Percentiles rank a stretch among this genome's conserved stretches.
phyloP scores from a whole-genome alignment of 1,284 basidiomycete genomes.

The Ganoderma sinense region DNA sequence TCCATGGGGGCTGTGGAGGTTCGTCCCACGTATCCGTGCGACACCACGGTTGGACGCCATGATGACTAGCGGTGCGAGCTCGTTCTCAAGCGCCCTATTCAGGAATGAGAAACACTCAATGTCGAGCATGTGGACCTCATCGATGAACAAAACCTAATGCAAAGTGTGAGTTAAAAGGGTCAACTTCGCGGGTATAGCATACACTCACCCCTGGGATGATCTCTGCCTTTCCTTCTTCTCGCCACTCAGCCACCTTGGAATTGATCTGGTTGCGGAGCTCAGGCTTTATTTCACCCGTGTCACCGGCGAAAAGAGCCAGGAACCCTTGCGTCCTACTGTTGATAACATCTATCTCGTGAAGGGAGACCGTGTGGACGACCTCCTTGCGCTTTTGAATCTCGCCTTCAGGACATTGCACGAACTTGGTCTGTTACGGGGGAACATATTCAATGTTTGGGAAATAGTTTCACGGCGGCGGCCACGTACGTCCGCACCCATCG shows the following conservation, averaged over 20 bases:
- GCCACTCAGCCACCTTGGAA: slow-evolving; percentile 96
- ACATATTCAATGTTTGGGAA: not conserved
- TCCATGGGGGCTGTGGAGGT: slow-evolving; percentile 93
- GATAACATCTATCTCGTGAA: slow-evolving; percentile 99
- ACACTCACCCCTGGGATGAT: slow-evolving; percentile 92
- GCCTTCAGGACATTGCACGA: slow-evolving; percentile 97
- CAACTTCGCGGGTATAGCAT: not conserved
- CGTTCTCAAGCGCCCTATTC: slow-evolving; percentile 94
- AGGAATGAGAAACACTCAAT: slow-evolving; percentile 99
- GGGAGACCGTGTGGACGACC: slow-evolving; percentile 95
- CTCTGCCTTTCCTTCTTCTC: slow-evolving; percentile 98
- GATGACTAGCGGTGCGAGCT: slow-evolving; percentile 94
- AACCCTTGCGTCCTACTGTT: slow-evolving; percentile 97
- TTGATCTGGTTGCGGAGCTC: slow-evolving; percentile 98
- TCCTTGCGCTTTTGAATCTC: slow-evolving; percentile 98
- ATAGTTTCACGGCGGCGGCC: not conserved
- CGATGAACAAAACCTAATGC: slow-evolving; percentile 85
- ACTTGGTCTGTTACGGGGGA: slow-evolving; percentile 79
- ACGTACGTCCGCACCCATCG: slow-evolving; percentile 96
- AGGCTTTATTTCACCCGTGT: slow-evolving; percentile 99
- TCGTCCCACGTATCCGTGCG: slow-evolving; percentile 94
- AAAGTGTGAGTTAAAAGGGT: not conserved
- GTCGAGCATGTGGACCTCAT: slow-evolving; percentile 99
- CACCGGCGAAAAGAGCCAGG: slow-evolving; percentile 82
- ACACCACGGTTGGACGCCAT: slow-evolving; percentile 99